Evolutionary conservation across 768 basidiomycete species (phyloP).

Genomic region (Phylloporus arenicola): DNA sequence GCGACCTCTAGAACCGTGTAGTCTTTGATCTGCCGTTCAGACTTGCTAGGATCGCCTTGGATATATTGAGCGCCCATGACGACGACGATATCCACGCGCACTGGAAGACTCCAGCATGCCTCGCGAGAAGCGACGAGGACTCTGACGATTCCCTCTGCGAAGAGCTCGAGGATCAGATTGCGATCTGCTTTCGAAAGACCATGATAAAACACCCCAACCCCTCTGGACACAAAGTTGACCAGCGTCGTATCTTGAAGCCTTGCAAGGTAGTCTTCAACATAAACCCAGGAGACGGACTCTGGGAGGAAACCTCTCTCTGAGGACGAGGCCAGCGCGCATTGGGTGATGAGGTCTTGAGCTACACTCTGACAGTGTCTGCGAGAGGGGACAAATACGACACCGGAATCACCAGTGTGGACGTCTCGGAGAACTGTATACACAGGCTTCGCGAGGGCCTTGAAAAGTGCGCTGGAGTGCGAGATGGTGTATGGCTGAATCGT

Average conservation of each 20-base stretch:
- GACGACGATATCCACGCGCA: conserved; percentile 74
- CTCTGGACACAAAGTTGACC: conserved; percentile 71
- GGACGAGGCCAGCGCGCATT: conserved; percentile 72
- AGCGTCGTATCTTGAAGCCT: conserved; percentile 60
- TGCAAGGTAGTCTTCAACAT: conserved; percentile 53
- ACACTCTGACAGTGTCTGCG: conserved; percentile 66
- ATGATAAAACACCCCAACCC: conserved; percentile 84
- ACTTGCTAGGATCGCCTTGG: conserved; percentile 39
- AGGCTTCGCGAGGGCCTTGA: conserved; percentile 91
- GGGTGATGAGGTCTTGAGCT: conserved; percentile 82
- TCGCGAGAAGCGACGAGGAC: conserved; percentile 81
- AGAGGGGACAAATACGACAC: conserved; percentile 87
- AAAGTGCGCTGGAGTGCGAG: conserved; percentile 78
- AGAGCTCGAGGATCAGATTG: conserved; percentile 71
- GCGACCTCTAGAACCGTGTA: conserved; percentile 79
- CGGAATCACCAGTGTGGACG: conserved; percentile 40
- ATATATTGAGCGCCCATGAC: conserved; percentile 92
- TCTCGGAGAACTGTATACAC: conserved; percentile 68
- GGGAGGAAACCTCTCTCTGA: conserved; percentile 65
- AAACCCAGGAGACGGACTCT: conserved; percentile 40
- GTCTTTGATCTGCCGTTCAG: conserved; percentile 68
- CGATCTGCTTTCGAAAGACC: conserved; percentile 65
- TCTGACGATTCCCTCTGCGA: conserved; percentile 69
- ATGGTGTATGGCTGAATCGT: conserved; percentile 77
- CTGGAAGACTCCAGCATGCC: conserved; percentile 84